phyloP scores from a whole-genome alignment of 2,329 filamentous ascomycete genomes.

The Coleophoma cylindrospora region DNA sequence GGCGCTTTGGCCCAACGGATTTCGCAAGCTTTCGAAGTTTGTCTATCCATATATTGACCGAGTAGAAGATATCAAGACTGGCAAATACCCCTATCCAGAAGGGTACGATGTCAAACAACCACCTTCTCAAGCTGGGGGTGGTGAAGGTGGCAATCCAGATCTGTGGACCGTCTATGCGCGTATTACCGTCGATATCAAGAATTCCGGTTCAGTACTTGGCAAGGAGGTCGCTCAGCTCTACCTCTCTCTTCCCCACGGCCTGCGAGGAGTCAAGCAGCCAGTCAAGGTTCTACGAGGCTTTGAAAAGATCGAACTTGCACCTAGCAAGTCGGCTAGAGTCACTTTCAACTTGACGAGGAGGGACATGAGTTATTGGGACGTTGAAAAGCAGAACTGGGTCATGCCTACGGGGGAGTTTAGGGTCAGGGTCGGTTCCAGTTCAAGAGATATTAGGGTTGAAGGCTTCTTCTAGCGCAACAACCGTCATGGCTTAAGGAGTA shows the following conservation, averaged over 20 bases:
- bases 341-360: constrained; percentile 56
- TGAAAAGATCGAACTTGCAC: constrained; percentile 58
- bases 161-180: constrained; percentile 51
- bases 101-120: constrained; percentile 41
- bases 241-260: constrained; percentile 31
- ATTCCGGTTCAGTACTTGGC: constrained; percentile 48
- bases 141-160: constrained; percentile 49
- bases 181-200: constrained; percentile 50
- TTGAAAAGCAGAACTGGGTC: constrained; percentile 62
- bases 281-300: constrained; percentile 66
- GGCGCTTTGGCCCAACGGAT: constrained; percentile 50
- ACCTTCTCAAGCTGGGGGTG: constrained; percentile 57
- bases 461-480: constrained; percentile 16
- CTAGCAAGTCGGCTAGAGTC: constrained; percentile 46
- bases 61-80: constrained; percentile 30
- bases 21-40: constrained; percentile 55
- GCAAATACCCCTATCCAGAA: constrained; percentile 31
- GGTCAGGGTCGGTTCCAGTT: constrained; percentile 33
- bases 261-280: constrained; percentile 49
- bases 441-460: constrained; percentile 27
- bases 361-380: constrained; percentile 70
- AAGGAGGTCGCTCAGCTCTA: constrained; percentile 54
- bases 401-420: constrained; percentile 41
- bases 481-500: too few species aligned
- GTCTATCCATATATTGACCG: constrained; percentile 56